Evolutionary conservation across 164 flowering plant genomes (phyloP), one percentile per base, ranked within the genome.

Genomic region (Sextonia rubra): DNA sequence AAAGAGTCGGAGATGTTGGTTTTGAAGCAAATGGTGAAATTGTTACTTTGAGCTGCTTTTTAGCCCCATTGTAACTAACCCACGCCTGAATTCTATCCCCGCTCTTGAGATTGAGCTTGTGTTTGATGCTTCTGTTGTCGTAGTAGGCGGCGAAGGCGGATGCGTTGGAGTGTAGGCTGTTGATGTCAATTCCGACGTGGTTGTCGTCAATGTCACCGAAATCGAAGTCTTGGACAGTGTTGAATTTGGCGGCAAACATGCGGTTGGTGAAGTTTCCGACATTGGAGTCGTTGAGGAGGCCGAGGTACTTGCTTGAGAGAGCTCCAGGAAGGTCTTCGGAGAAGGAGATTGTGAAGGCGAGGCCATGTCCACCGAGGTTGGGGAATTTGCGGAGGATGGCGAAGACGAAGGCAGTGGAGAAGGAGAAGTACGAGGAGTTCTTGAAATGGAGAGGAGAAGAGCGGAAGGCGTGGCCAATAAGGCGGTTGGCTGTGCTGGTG

Each of bases 171-270:
- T 2, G 29, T 73, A 92, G 6, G 65, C 86, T 81, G 60, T 90
- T 83, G 63, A 92, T 60, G 49, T 92, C 85, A 18, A 92, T 75
- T 1, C 98, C 96, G 2, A 92, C 82, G 78, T 92, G 97, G 73
- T 92, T 88, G 71, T 85, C 90, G 73, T 82, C 77, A 24, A 86
- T 83, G 64, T 92, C 94, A 0, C 24, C 74, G 73, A 90, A 85
- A 70, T 86, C 89, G 20, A 84, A 83, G 74, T 87, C 87, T 30
- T 80, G 84, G 56, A 85, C 88, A 0, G 91, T 87, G 74, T 88
- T 91, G 75, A 90, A 90, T 73, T 90, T 91, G n/a, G 88, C 85
- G 3, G 94, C 91, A 60, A 87, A 76, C n/a, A 87, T 58, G 60
- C 84, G 85, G 73, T 86, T 80, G 1, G 87, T 61, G 74, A 68